Percentiles rank a stretch among this genome's conserved stretches.
Evolutionary conservation across 2,329 filamentous ascomycete genomes (phyloP).

Genomic region (Beauveria pseudobassiana): DNA sequence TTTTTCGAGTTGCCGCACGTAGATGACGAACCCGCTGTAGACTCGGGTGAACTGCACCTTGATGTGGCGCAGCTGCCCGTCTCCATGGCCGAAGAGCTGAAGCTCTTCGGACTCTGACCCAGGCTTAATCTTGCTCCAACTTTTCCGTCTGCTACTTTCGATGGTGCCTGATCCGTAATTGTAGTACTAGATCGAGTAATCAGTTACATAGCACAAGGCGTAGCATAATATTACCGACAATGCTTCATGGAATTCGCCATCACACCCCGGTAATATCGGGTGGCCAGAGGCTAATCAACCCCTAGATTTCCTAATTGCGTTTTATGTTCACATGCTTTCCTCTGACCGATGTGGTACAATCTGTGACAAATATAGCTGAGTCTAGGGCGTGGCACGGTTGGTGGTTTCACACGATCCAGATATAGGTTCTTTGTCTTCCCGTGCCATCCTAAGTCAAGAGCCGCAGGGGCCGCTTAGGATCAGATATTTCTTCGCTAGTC

Average conservation of each 20-base stretch:
- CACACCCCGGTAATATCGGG: neutral
- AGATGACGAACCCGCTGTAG: neutral
- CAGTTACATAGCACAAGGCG: neutral
- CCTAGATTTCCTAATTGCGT: neutral
- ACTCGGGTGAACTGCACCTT: neutral
- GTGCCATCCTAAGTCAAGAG: neutral
- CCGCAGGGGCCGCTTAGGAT: neutral
- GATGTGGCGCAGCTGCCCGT: neutral
- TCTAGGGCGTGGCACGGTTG: neutral
- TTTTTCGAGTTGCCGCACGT: neutral
- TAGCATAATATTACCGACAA: neutral
- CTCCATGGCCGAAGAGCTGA: neutral
- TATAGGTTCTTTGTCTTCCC: neutral
- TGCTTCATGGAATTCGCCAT: neutral
- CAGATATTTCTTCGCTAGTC: neutral
- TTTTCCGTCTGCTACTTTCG: neutral
- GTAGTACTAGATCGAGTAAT: neutral
- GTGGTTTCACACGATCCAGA: conserved; percentile 4
- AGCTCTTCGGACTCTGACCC: neutral
- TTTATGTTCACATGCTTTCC: neutral
- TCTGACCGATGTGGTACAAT: neutral
- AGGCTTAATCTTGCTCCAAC: neutral
- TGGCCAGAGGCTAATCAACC: neutral
- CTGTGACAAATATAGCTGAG: conserved; percentile 1
- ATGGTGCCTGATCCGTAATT: neutral